Evolutionary conservation across 805 yeast genomes (phyloP), one percentile per base, ranked within the genome.

Genomic region (Teunomyces lycoperdinae): DNA sequence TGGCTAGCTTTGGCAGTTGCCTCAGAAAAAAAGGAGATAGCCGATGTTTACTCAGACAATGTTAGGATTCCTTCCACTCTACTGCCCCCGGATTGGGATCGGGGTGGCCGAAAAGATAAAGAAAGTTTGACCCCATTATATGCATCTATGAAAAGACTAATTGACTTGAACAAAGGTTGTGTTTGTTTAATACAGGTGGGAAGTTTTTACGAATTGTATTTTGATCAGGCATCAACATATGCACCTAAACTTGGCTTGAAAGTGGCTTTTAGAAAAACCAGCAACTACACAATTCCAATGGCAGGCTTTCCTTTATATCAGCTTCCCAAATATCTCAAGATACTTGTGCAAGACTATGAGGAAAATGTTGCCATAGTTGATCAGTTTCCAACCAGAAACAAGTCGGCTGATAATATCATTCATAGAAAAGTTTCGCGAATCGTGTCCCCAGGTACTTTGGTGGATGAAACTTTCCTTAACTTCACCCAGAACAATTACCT

Each of bases 401-500:
- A 51, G 8, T 46, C 57, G 8, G 54, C 60, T 4, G 66, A 64
- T n/a, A 58, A 59, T 48, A 58, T 70, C 5, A 77, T 85, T 16
- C 79, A 78, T 36, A 72, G 99, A 41, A 84, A 87, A 30, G 81
- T 94, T 0, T 77, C 89, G 5, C 71, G 97, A 36, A 80, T 92
- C 6, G 81, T 94, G 1, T 85, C 97, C 0, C 97, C 97, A 0
- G 99, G 99, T 0, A 92, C 98, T 0, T 76, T 92, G 30, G 79
- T 92, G 9, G 96, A 89, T 58, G 97, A 92, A 57, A 82, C 86
- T 0, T 84, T 92, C 51, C 70, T 92, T 58, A 87, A 89, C 61
- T 81, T 80, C 48, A 80, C 80, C 50, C 77, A 79, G 42, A 87
- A 87, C 55, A 89, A 90, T 58, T 89, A 75, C 60, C 67, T 92